Percentiles rank a stretch among this genome's conserved stretches.
Evolutionary conservation across 2,329 filamentous ascomycete genomes (phyloP).

Genomic region (Colletotrichum graminicola): DNA sequence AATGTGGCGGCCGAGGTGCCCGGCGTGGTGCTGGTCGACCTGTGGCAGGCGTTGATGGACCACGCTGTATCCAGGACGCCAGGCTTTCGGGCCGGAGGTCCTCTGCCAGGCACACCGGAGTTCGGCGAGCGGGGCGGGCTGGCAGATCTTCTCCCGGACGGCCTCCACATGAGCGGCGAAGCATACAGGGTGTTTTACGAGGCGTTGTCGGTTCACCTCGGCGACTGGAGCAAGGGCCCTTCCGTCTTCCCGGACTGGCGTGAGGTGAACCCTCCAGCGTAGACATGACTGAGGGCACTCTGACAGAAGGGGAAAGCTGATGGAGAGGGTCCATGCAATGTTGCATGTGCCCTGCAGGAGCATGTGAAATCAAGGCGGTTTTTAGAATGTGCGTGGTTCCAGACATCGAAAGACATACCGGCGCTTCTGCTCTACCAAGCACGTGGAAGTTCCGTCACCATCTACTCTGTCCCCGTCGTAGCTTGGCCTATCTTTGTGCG

Average conservation of each 20-base stretch:
- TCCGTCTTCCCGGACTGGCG: slow-evolving; percentile 64
- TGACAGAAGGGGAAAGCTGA: slow-evolving; percentile 1
- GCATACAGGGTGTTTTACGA: slow-evolving; percentile 67
- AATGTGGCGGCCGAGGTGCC: slow-evolving; percentile 76
- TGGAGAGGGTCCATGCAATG: slow-evolving; percentile 20
- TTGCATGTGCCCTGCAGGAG: slow-evolving; percentile 15
- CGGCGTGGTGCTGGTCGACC: slow-evolving; percentile 78
- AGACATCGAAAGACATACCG: not conserved
- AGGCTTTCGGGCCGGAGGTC: slow-evolving; percentile 65
- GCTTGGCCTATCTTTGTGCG: not conserved
- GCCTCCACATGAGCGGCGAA: slow-evolving; percentile 67
- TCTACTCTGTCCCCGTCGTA: not conserved
- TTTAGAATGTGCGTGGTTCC: slow-evolving; percentile 10
- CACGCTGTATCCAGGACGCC: slow-evolving; percentile 71
- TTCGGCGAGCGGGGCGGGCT: slow-evolving; percentile 65
- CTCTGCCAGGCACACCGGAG: slow-evolving; percentile 63
- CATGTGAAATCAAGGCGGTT: slow-evolving; percentile 24
- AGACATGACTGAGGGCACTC: slow-evolving; percentile 4
- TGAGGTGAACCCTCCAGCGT: slow-evolving; percentile 38
- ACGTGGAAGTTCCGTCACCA: not conserved
- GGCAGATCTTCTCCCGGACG: slow-evolving; percentile 66
- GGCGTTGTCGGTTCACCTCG: slow-evolving; percentile 61
- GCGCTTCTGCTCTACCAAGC: not conserved
- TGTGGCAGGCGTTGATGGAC: slow-evolving; percentile 84
- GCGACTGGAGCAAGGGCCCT: slow-evolving; percentile 51